phyloP scores from a whole-genome alignment of 2,329 filamentous ascomycete species.

The Epichloe sibirici region DNA sequence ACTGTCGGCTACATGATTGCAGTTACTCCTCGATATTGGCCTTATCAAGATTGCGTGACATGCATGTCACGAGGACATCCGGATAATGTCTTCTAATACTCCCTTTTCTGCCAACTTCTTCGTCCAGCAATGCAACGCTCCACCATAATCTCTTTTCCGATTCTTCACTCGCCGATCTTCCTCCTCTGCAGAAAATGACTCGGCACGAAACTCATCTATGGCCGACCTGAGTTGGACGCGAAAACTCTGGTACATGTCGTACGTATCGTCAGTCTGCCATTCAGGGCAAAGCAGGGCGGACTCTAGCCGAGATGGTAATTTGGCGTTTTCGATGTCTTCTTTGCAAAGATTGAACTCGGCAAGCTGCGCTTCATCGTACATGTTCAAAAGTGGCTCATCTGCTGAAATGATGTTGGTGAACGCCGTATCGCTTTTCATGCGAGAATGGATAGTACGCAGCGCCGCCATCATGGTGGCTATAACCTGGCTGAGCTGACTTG shows the following conservation, averaged over 20 bases:
- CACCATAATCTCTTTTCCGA: constrained; percentile 55
- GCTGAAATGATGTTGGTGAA: constrained; percentile 14
- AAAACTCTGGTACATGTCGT: constrained; percentile 27
- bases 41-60: too few species aligned
- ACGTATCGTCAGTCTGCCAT: constrained; percentile 15
- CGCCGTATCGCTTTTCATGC: constrained; percentile 11
- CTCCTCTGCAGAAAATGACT: constrained; percentile 30
- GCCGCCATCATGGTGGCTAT: constrained; percentile 31
- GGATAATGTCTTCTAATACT: constrained; percentile 35
- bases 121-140: constrained; percentile 57
- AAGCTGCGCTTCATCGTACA: constrained; percentile 14
- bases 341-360: constrained; percentile 18
- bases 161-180: constrained; percentile 41
- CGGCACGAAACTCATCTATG: constrained; percentile 34
- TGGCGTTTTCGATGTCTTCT: constrained; percentile 13
- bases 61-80: constrained; percentile 9
- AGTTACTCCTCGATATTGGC: neutral
- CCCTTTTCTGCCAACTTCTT: constrained; percentile 56
- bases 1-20: neutral
- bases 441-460: constrained; percentile 25
- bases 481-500: constrained; percentile 34
- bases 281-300: constrained; percentile 7
- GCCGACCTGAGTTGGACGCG: constrained; percentile 28
- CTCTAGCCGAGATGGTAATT: constrained; percentile 9
- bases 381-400: constrained; percentile 12